These are phyloP conservation scores for Kwoniella sp. DNA, from an alignment of 768 basidiomycete genomes.

Conservation along the genomic window DNA sequence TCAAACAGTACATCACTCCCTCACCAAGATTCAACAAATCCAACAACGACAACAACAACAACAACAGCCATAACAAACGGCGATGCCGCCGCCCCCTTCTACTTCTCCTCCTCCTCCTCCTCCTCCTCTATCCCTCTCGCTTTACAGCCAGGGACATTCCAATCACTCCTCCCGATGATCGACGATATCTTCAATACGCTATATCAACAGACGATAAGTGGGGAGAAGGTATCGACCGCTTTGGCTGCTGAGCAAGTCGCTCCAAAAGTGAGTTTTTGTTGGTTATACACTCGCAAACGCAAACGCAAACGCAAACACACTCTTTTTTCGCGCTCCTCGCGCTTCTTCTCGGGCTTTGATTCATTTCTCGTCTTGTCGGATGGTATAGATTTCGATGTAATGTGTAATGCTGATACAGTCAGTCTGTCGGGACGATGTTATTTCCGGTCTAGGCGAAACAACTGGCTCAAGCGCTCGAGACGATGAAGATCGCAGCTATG, in stretches of 20 bases:
- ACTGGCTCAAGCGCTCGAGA: constrained; percentile 25
- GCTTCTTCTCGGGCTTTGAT: not conserved
- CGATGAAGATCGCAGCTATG: constrained; percentile 37
- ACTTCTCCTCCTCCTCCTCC: not conserved
- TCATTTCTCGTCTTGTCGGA: too few relatives aligned
- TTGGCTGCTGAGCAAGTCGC: constrained; percentile 17
- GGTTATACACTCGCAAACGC: not conserved
- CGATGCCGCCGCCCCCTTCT: too few relatives aligned
- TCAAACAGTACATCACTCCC: not conserved
- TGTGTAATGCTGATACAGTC: too few relatives aligned
- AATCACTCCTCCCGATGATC: constrained; percentile 35
- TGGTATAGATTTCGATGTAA: too few relatives aligned
- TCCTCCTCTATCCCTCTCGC: not conserved
- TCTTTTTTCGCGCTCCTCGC: not conserved
- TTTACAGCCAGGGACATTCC: constrained; percentile 34
- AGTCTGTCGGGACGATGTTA: too few relatives aligned
- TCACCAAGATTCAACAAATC: too few relatives aligned
- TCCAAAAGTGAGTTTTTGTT: constrained; percentile 13
- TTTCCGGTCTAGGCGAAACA: constrained; percentile 47
- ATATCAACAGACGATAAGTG: constrained; percentile 14
- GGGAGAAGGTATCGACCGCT: constrained; percentile 6
- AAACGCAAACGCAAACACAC: too few relatives aligned
- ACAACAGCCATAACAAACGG: not conserved
- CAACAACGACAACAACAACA: not conserved
- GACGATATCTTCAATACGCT: constrained; percentile 30